Evolutionary conservation across 2,329 filamentous ascomycete species (phyloP).

Genomic region (Xylariaceae sp.): DNA sequence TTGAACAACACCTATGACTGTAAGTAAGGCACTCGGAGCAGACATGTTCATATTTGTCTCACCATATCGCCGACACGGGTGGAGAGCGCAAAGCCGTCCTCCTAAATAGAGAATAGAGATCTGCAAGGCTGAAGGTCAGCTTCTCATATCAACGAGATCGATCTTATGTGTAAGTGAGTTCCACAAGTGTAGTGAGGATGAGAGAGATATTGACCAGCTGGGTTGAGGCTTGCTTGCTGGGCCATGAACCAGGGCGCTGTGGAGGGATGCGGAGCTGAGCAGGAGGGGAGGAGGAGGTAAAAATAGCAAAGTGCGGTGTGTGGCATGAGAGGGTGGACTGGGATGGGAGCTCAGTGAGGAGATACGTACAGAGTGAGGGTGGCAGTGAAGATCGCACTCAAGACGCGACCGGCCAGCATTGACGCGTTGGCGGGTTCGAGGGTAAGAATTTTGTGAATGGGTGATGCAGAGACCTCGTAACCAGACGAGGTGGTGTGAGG

Average conservation of each 20-base stretch:
- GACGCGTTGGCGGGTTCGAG: conserved; percentile 17
- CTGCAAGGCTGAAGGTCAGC: conserved; percentile 41
- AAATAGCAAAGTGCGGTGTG: background rate
- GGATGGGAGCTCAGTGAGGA: background rate
- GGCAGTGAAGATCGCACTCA: conserved; percentile 14
- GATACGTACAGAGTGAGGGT: conserved; percentile 14
- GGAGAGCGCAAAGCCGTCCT: conserved; percentile 15
- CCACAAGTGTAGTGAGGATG: background rate
- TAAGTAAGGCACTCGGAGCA: conserved; percentile 16
- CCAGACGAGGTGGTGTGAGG: background rate
- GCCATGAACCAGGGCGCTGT: background rate
- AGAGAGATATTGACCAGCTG: background rate
- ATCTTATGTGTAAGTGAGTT: conserved; percentile 6
- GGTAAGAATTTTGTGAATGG: background rate
- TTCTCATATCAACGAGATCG: background rate
- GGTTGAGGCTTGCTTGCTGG: background rate
- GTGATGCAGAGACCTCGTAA: too few species aligned
- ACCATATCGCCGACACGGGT: conserved; percentile 25
- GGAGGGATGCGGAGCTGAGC: conserved; percentile 1
- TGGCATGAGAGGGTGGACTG: background rate
- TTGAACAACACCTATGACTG: conserved; percentile 79
- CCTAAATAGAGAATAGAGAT: conserved; percentile 20
- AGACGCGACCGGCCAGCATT: conserved; percentile 20
- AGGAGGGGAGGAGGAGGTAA: background rate
- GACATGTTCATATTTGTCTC: background rate